Evolutionary conservation across 148 eudicot genomes (phyloP), one percentile per base, ranked within the genome.

Genomic region (Linanthus parryae): DNA sequence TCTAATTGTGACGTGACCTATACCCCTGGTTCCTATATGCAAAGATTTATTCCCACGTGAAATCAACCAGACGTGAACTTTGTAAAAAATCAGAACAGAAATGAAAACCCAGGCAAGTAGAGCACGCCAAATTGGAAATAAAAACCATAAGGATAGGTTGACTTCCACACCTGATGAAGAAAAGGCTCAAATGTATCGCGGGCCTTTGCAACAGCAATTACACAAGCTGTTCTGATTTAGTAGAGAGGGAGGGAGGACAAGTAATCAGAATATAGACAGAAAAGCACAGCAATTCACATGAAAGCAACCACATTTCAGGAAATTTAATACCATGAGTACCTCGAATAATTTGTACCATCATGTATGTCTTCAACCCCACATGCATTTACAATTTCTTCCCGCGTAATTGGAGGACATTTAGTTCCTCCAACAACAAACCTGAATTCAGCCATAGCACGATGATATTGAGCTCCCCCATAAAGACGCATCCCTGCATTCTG

Each of bases 311-410:
- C 26, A 30, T 34, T 26, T 20, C 36, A 11, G 57, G 33, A 34
- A 30, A 55, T 43, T 40, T 26, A 54, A 58, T 39, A 57, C 28
- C 15, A 36, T 37, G 38, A 37, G 14, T 28, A 91, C 98, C 98
- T 83, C 5, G 98, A 92, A 72, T 92, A 92, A 61, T 92, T 92
- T 51, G 98, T 92, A 46, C 98, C 98, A 73, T 92, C 98, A 55
- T 92, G 98, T 63, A 92, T 84, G 73, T 92, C 98, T 73, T 92
- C 98, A 29, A 92, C 98, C 65, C 98, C 98, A 75, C 98, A 92
- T 31, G 98, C 98, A 80, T 92, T 92, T 44, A 92, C 94, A 26
- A 92, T 92, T 77, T 92, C 98, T 73, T 92, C 98, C 54, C 98
- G 92, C 29, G 98, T 81, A 43, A 92, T 87, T 55, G 86, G 90